These are phyloP conservation scores for Scortechinia acanthostroma DNA, from an alignment of 2,329 filamentous ascomycete genomes.

Conservation along the genomic window DNA sequence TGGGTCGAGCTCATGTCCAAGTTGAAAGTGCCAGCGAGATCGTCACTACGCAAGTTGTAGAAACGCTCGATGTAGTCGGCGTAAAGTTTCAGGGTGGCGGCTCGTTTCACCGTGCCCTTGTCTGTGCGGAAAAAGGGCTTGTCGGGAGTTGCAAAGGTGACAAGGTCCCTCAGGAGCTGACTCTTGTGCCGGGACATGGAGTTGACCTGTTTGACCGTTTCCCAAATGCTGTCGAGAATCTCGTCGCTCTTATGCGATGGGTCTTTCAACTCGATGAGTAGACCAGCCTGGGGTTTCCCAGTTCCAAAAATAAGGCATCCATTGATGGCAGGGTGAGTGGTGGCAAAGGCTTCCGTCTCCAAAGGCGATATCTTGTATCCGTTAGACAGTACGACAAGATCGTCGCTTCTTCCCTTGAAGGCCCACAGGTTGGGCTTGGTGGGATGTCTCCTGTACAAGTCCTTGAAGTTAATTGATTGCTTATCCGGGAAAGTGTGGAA, in stretches of 20 bases:
- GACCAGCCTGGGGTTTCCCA: too few species aligned
- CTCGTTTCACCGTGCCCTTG: constrained; percentile 34
- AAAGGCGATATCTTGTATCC: too few species aligned
- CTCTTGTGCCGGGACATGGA: constrained; percentile 25
- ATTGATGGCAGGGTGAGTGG: too few species aligned
- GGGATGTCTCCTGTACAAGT: too few species aligned
- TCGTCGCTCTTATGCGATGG: constrained; percentile 8
- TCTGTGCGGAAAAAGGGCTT: constrained; percentile 34
- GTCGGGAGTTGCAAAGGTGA: constrained; percentile 26
- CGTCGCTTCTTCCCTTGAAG: too few species aligned
- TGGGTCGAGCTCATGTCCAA: constrained; percentile 12
- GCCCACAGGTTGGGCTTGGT: too few species aligned
- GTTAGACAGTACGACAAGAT: too few species aligned
- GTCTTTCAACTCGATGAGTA: too few species aligned
- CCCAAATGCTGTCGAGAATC: constrained; percentile 34
- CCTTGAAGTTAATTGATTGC: too few species aligned
- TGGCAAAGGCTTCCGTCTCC: too few species aligned
- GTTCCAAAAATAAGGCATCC: too few species aligned
- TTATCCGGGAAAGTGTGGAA: too few species aligned
- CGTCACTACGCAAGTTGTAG: constrained; percentile 19
- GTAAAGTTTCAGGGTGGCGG: constrained; percentile 27
- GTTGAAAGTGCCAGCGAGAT: constrained; percentile 6
- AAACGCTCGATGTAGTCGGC: constrained; percentile 34
- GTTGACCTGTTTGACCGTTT: constrained; percentile 31
- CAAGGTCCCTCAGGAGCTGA: constrained; percentile 28